A percentile compares a stretch with the other conserved stretches of the same genome.
These are phyloP conservation scores for Pelargonium myrrhifolium DNA, from an alignment of 441 rosid species.

Conservation along the genomic window DNA sequence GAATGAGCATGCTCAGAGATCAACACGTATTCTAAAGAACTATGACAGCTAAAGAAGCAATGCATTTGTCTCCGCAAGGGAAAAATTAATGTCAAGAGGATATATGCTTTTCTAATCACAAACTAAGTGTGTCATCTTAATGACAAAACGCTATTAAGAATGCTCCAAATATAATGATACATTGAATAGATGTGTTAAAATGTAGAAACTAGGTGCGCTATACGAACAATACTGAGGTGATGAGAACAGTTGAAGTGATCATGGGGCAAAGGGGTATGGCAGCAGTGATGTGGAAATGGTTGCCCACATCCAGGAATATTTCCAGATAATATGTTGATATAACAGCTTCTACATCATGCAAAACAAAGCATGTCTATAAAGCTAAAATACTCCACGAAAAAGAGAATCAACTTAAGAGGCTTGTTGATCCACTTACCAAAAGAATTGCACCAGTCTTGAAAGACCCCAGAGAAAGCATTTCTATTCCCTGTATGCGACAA, in stretches of 20 bases:
- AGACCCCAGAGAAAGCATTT: slow-evolving; percentile 7
- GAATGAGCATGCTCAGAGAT: not conserved
- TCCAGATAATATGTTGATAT: not conserved
- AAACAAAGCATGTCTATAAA: not conserved
- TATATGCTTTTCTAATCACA: too few relatives aligned
- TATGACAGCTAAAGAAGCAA: too few relatives aligned
- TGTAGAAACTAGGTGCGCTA: too few relatives aligned
- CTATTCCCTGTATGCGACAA: slow-evolving; percentile 1
- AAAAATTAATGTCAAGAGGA: too few relatives aligned
- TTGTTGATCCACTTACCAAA: not conserved
- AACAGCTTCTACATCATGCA: not conserved
- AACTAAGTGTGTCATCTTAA: too few relatives aligned
- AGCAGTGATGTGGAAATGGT: not conserved
- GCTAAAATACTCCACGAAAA: not conserved
- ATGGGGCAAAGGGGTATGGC: not conserved
- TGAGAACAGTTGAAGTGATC: too few relatives aligned
- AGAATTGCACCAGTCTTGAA: slow-evolving; percentile 1
- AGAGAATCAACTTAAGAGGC: not conserved
- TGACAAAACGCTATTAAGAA: too few relatives aligned
- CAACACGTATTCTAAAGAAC: too few relatives aligned
- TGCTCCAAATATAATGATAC: too few relatives aligned
- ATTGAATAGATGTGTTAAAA: too few relatives aligned
- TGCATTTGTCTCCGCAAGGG: not conserved
- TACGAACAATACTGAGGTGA: not conserved
- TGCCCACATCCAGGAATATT: not conserved